Conservation (phyloP, 1,139 yeast species). For the Debaryomyces sp. region DNA sequence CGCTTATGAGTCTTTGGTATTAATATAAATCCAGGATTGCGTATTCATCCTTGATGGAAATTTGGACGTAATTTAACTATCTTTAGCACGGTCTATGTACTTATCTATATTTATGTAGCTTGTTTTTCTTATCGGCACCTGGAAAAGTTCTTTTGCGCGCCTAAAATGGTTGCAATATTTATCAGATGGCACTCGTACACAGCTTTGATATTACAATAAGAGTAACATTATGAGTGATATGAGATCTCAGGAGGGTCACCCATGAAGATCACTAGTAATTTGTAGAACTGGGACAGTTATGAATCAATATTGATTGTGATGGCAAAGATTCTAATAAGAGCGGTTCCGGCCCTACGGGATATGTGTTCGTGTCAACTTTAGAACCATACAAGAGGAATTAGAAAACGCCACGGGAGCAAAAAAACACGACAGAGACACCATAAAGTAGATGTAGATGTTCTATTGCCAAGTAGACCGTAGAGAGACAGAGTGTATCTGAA, state of each 20-base stretch:
- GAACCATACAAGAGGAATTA: background rate
- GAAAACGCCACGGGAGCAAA: background rate
- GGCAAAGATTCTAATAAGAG: background rate
- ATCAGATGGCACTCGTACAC: background rate
- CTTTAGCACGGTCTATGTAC: background rate
- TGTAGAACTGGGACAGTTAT: background rate
- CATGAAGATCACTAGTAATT: background rate
- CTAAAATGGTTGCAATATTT: conserved; percentile 7
- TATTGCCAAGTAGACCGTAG: background rate
- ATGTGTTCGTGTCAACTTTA: background rate
- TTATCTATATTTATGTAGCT: background rate
- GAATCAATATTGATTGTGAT: background rate
- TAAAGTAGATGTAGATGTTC: too few relatives aligned
- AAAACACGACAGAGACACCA: background rate
- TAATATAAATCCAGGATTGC: background rate
- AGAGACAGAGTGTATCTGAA: background rate
- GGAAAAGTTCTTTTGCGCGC: conserved; percentile 5
- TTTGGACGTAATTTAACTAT: background rate
- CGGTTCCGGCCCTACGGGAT: conserved; percentile 4
- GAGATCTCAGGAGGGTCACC: background rate
- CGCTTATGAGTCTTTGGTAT: background rate
- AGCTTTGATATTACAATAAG: background rate
- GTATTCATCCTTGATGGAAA: background rate
- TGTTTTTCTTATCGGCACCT: conserved; percentile 6
- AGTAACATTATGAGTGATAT: background rate